Percentiles rank a stretch among this genome's conserved stretches.
Evolutionary conservation across 768 basidiomycete genomes (phyloP).

Genomic region (Termitomyces sp.): DNA sequence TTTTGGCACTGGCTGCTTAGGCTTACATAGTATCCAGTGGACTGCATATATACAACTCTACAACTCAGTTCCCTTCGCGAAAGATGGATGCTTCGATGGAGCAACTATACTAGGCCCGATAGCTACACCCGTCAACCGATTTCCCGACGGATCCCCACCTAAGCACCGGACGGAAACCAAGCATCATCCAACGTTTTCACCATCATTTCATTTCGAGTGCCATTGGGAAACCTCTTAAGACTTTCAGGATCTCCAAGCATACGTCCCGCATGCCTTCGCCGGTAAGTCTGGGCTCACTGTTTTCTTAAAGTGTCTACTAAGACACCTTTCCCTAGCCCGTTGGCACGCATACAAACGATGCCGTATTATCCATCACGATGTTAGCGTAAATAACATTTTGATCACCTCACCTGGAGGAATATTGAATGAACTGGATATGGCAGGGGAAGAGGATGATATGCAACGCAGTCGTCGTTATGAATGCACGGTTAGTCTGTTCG

Average conservation of each 20-base stretch:
- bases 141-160: slow-evolving; percentile 1
- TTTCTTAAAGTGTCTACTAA: background rate
- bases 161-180: background rate
- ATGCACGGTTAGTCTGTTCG: slow-evolving; percentile 2
- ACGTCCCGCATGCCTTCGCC: slow-evolving; percentile 18
- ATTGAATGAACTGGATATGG: slow-evolving; percentile 15
- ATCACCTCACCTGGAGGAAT: slow-evolving; percentile 6
- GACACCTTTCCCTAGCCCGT: background rate
- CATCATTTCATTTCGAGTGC: slow-evolving; percentile 19
- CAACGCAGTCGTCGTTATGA: background rate
- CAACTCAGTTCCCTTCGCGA: background rate
- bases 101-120: slow-evolving; percentile 3
- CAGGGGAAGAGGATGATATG: slow-evolving; percentile 1
- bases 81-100: slow-evolving; percentile 1
- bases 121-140: background rate
- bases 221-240: slow-evolving; percentile 11
- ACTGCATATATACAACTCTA: background rate
- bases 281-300: slow-evolving; percentile 9
- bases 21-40: background rate
- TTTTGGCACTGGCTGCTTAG: background rate
- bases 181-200: slow-evolving; percentile 13
- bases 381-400: slow-evolving; percentile 10
- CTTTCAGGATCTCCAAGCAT: slow-evolving; percentile 14
- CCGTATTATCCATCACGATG: slow-evolving; percentile 8
- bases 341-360: slow-evolving; percentile 9